Evolutionary conservation across 768 basidiomycete species (phyloP), one percentile per base, ranked within the genome.

Genomic region (Heimioporus sp.): DNA sequence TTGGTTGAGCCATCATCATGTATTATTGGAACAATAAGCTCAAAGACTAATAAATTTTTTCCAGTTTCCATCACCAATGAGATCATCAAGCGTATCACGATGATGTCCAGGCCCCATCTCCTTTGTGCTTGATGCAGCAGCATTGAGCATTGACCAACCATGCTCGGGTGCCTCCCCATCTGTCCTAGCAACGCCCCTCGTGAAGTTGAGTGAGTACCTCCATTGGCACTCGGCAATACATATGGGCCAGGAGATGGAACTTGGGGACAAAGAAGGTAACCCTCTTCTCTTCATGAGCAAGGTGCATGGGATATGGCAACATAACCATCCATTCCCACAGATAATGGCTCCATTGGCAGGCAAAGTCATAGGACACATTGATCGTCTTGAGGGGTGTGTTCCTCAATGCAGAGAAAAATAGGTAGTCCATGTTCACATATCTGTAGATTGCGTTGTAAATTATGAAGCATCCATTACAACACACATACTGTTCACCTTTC

Each of bases 241-340:
- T n/a, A n/a, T 78, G 76, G 0, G 59, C 69, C 2, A 63, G 59
- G 16, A 76, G 60, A 28, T 78, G 77, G 46, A 73, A 74, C 36
- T 70, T 69, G 0, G 74, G 76, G 3, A 78, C 55, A 4, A 68
- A 40, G 10, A 47, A 43, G 16, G 13, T 32, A 32, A 32, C 12
- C 32, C 12, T 32, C 32, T 32, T 32, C 12, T 7, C 32, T 32
- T 32, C 32, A 32, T 32, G 32, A 32, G 32, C 32, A 12, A 32
- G 12, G 12, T 43, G 42, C 41, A 30, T 32, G 3, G 10, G 16
- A 35, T 15, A 34, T 10, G 17, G 46, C 3, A 44, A 16, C 4
- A 11, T 32, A 5, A 9, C 2, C 45, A 46, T 46, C 13, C 45
- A 20, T 5, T 46, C 19, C 45, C 45, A 46, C 13, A 46, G 13